Percentiles rank a stretch among this genome's conserved stretches.
phyloP scores from a whole-genome alignment of 805 yeast genomes.

The Starmerella apis region DNA sequence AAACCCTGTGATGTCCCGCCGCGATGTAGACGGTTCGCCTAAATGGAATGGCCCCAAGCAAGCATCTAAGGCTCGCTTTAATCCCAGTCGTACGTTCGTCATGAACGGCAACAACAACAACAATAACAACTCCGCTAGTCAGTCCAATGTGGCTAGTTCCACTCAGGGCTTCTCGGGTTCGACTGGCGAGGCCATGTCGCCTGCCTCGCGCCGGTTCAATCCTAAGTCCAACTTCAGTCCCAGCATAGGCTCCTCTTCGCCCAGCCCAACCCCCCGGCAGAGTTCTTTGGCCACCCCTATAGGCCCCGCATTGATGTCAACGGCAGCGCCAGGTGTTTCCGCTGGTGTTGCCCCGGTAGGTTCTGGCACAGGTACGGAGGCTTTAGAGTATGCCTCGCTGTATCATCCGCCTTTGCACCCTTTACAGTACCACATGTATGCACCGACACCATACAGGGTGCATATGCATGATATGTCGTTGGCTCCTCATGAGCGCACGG shows the following conservation, averaged over 20 bases:
- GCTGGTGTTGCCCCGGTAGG: neutral
- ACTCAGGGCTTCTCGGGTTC: neutral
- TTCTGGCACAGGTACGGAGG: conserved; percentile 3
- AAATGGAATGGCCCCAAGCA: conserved; percentile 6
- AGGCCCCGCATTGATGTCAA: neutral
- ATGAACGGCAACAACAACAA: conserved; percentile 5
- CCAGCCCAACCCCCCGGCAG: neutral
- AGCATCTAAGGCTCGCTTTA: conserved; percentile 1
- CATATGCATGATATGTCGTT: conserved; percentile 33
- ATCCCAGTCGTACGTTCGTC: conserved; percentile 7
- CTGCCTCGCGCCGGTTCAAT: conserved; percentile 18
- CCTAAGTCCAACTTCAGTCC: conserved; percentile 19
- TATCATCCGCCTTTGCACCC: conserved; percentile 28
- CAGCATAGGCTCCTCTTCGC: neutral
- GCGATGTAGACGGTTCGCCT: conserved; percentile 8
- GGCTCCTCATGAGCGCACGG: conserved; percentile 60
- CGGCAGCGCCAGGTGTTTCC: neutral
- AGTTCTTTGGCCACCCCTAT: neutral
- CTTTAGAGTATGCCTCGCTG: conserved; percentile 17
- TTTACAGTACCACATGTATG: conserved; percentile 75
- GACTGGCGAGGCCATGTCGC: conserved; percentile 4
- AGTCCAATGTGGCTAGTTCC: neutral
- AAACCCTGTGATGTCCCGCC: conserved; percentile 6
- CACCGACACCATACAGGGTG: conserved; percentile 64
- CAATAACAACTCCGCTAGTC: neutral